Evolutionary conservation across 192 early-diverging fungal genomes (phyloP).

Genomic region (Helicostylum pulchrum): DNA sequence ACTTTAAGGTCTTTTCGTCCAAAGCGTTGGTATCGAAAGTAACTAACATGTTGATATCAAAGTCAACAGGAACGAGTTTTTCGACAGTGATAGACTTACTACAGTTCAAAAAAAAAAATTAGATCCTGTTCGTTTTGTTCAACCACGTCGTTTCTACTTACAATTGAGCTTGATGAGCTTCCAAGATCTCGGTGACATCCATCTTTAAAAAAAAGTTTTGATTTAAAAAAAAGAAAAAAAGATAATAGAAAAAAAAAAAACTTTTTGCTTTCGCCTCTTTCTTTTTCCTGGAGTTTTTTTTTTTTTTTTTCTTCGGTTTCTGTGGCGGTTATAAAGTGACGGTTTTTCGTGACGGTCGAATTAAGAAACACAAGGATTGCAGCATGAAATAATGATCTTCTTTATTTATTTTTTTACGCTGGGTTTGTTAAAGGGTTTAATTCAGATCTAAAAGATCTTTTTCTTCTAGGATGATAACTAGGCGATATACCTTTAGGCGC

Average conservation of each 20-base stretch:
- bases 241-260: slow-evolving; percentile 8
- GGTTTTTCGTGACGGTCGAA: no score
- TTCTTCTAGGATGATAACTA: slow-evolving; percentile 6
- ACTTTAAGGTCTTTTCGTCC: slow-evolving; percentile 58
- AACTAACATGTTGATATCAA: slow-evolving; percentile 83
- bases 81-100: slow-evolving; percentile 77
- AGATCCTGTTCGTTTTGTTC: background rate
- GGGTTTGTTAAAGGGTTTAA: background rate
- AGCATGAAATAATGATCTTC: no score
- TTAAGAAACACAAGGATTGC: no score
- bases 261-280: no score
- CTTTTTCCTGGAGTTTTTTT: no score
- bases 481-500: no score
- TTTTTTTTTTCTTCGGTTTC: no score
- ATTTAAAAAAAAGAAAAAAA: slow-evolving; percentile 2
- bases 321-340: no score
- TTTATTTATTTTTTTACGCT: background rate
- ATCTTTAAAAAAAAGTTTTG: slow-evolving; percentile 24
- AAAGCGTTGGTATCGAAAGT: slow-evolving; percentile 82
- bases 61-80: slow-evolving; percentile 78
- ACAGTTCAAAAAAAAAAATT: background rate
- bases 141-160: slow-evolving; percentile 14
- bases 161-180: slow-evolving; percentile 66
- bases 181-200: slow-evolving; percentile 68
- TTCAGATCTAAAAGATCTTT: slow-evolving; percentile 11